Base-by-base conservation (phyloP, 2,329 filamentous ascomycete genomes). In the Phialocephala subalpina region DNA sequence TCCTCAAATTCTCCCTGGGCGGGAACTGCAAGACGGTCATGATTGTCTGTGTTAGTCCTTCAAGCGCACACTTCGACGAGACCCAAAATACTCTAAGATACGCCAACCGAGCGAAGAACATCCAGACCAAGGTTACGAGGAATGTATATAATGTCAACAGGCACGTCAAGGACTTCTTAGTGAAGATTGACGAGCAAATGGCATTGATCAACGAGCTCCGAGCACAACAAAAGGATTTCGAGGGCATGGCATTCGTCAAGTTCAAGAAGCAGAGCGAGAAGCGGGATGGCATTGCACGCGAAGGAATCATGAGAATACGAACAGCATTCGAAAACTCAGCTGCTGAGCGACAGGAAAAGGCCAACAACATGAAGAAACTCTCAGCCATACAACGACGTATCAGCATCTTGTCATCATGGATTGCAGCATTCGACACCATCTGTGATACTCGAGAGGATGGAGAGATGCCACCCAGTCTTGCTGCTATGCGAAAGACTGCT, bases 81-180 rank as follows among this genome's bases (percentile, higher is more conserved):
- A 97, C 95, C 0, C 96, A 99, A 75, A 99, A 99, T 79, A 99
- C 96, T 0, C 84, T 99, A 20, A 92, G 97, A 73, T 99, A 99
- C 76, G 96, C 96, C 58, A 98, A 99, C 79, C 87, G 96, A 72
- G 96, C 96, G 66, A 99, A 99, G 87, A 99, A 99, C 76, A 99
- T 99, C 77, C 97, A 98, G 82, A 99, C 96, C 66, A 99, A 99
- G 84, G 94, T 97, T 64, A 97, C 96, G n/a, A 90, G 94, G 75
- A 99, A 99, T 77, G 94, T 98, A 27, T 99, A 97, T 82, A 99
- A 99, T 78, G 96, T 99, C 70, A 97, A 99, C 78, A 92, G 96
- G 68, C 96, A 99, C 80, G 96, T 99, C 75, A 99, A 99, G 82
- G 96, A 99, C 80, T 99, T 97, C 81, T 81, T 99, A 77, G 96